A percentile compares a stretch with the other conserved stretches of the same genome.
Conservation (phyloP, 1,139 yeast genomes). For the Tardiomyces digboiensis region DNA sequence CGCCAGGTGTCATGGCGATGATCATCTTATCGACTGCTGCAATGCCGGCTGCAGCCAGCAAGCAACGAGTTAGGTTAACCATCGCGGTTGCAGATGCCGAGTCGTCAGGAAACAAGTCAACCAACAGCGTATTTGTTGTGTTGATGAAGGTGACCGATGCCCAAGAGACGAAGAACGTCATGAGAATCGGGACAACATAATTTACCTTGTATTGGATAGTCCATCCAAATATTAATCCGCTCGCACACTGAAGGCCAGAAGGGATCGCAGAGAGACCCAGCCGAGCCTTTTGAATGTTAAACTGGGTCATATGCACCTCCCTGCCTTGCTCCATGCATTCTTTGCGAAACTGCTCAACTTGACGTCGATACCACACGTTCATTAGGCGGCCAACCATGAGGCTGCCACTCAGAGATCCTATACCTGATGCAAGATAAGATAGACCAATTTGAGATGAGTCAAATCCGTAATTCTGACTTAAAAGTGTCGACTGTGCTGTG, state of each 20-base stretch:
- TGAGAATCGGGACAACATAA: constrained; percentile 46
- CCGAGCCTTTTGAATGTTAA: constrained; percentile 43
- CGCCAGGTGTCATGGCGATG: constrained; percentile 44
- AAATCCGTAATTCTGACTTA: constrained; percentile 40
- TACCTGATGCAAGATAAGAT: constrained; percentile 37
- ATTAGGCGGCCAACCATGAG: constrained; percentile 25
- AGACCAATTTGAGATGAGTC: constrained; percentile 49
- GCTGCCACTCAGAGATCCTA: constrained; percentile 29
- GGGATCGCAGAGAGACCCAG: constrained; percentile 30
- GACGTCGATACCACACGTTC: constrained; percentile 23
- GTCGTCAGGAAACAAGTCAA: constrained; percentile 50
- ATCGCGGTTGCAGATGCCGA: constrained; percentile 56
- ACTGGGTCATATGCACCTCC: constrained; percentile 22
- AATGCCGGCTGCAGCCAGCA: constrained; percentile 49
- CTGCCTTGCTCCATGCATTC: constrained; percentile 26
- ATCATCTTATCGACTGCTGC: constrained; percentile 55
- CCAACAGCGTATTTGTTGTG: constrained; percentile 44
- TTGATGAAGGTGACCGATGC: constrained; percentile 44
- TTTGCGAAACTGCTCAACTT: constrained; percentile 32
- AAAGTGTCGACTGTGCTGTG: constrained; percentile 50
- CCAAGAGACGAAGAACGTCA: constrained; percentile 42
- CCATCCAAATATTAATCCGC: constrained; percentile 61
- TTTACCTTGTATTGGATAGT: constrained; percentile 40
- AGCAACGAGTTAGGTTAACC: constrained; percentile 51
- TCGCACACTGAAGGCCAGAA: constrained; percentile 19